Base-by-base conservation (phyloP, 139 green algal genomes). In the Chlorella sp. region DNA sequence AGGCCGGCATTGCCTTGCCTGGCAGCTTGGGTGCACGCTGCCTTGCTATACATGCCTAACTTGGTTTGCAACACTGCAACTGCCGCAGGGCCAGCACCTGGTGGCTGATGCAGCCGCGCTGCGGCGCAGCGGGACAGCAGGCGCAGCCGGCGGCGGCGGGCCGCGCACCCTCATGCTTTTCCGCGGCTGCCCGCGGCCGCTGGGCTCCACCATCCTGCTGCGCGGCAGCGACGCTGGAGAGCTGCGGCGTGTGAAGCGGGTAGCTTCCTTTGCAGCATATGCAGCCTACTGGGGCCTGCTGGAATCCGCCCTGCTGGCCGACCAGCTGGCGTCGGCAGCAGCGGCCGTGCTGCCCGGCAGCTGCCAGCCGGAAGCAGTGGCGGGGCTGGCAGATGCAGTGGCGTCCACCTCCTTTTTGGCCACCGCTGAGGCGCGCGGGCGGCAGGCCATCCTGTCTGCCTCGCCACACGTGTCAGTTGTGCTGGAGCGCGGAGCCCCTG, bases 161-260 rank as follows among this genome's bases (percentile, higher is more conserved):
- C 38, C 73, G 0, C 60, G 81, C 3, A 48, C 73, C 28, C 89
- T 98, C 26, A 95, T 98, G 93, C 86, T 89, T n/a, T 95, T 98
- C 75, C 93, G 94, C 43, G 92, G 91, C 67, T 96, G 90, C 86
- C 85, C 90, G 1, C 82, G 86, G 7, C 90, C 90, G 36, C 88
- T 95, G 38, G 94, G 91, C 32, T 93, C 90, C 87, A 98, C 93
- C 0, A 85, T 98, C 13, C 72, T 97, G 81, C 91, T 97, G 58
- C 87, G 89, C 44, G 87, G 89, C 24, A 68, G 60, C 46, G 34
- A 76, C 32, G 48, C 56, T 22, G 81, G 86, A 30, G 72, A 92
- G 90, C 89, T 96, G 36, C 43, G 56, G 3, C 68, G 70, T 54
- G 65, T 96, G 13, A 94, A 94, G 84, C 84, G 84, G 0, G 84